Evolutionary conservation across 768 basidiomycete species (phyloP), one percentile per base, ranked within the genome.

Genomic region (Amanita jacksonii): DNA sequence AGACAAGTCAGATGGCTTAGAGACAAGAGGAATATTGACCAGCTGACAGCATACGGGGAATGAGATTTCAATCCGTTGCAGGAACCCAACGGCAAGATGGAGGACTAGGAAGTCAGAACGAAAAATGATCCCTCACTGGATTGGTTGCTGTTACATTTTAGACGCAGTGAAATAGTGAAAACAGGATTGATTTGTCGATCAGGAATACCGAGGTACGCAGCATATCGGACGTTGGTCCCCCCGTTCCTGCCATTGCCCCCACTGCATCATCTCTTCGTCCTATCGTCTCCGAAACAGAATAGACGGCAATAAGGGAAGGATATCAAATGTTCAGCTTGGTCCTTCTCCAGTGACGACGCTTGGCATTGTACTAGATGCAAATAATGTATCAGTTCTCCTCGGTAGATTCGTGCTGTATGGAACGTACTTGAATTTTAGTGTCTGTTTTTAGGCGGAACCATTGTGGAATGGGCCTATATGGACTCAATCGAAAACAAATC

Each of bases 371-470:
- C 84, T 90, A 52, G 35, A 1, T 36, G 22, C 12, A 28, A 22
- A 18, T 24, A 36, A 16, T 24, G 33, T 28, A 31, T 32, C 5
- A 16, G 16, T 44, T 35, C 19, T 15, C 4, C 22, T 15, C 7
- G 18, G 24, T 6, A 16, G 5, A 41, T 15, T n/a, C 35, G 30
- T n/a, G n/a, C 24, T 30, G 18, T 7, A 23, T 58, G 28, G 60
- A 13, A 30, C 71, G 56, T 57, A 87, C 87, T 69, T 90, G 86
- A 55, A 89, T 93, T 75, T 96, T 93, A 51, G 85, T 85, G 64
- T 91, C 94, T 57, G 86, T 79, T 77, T 96, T 97, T 50, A 93
- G 73, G 54, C 92, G 90, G 81, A 96, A 97, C 94, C 94, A 99
- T 61, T 97, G 94, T 52, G 94, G 96, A 50, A 99, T 97, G 50